Evolutionary conservation across 148 eudicot genomes (phyloP).

Genomic region (Persicaria maculosa): DNA sequence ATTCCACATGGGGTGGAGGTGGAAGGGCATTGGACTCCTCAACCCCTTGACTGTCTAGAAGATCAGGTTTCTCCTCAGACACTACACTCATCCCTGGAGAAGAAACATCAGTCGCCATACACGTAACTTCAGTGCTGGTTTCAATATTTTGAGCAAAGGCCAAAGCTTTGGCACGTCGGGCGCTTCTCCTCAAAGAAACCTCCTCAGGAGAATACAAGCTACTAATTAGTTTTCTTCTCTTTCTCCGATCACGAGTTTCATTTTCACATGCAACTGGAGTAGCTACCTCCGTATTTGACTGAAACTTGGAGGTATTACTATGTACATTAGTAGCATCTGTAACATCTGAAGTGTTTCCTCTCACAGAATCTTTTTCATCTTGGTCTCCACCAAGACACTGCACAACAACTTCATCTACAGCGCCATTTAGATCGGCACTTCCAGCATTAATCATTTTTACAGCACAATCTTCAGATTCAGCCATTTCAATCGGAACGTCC

Average conservation of each 20-base stretch:
- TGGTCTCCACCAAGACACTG: neutral
- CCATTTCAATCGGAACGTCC: constrained; percentile 14
- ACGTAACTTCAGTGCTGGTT: constrained; percentile 14
- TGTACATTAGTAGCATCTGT: constrained; percentile 20
- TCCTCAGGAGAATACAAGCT: constrained; percentile 25
- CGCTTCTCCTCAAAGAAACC: constrained; percentile 70
- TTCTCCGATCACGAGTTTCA: constrained; percentile 35
- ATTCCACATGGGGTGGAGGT: constrained; percentile 31
- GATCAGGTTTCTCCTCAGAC: constrained; percentile 32
- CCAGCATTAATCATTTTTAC: constrained; percentile 3
- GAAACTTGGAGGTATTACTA: constrained; percentile 18
- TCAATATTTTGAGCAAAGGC: constrained; percentile 23
- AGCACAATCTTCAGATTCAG: neutral
- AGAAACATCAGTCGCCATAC: constrained; percentile 17
- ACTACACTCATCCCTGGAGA: constrained; percentile 40
- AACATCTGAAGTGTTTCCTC: constrained; percentile 1
- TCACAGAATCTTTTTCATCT: constrained; percentile 13
- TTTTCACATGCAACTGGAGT: constrained; percentile 22
- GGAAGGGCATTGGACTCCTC: constrained; percentile 33
- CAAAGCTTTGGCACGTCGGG: constrained; percentile 46
- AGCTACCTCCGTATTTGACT: constrained; percentile 21
- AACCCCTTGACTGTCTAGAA: constrained; percentile 22
- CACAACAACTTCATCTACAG: neutral
- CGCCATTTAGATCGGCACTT: constrained; percentile 14
- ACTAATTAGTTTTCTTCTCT: constrained; percentile 37